phyloP scores from a whole-genome alignment of 2,329 filamentous ascomycete genomes.

The Beauveria varroae region DNA sequence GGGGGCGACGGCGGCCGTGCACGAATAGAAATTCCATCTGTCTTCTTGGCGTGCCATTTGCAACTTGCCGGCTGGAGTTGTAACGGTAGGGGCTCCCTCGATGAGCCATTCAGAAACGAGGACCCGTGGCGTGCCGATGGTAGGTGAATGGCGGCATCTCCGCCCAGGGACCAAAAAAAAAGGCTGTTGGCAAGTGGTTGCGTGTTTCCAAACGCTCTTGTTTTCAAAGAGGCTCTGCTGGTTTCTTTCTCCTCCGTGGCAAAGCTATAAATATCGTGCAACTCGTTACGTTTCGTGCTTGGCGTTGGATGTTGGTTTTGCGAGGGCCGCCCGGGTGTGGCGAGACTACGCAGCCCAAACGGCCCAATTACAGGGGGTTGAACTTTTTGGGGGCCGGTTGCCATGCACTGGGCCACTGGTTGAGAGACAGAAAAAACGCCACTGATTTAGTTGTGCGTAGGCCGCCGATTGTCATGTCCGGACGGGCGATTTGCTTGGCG shows the following conservation, averaged over 20 bases:
- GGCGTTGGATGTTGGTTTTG: conserved; percentile 7
- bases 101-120: background rate
- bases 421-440: no score
- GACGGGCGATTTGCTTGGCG: conserved; percentile 4
- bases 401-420: background rate
- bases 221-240: background rate
- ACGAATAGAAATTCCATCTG: background rate
- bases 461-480: conserved; percentile 7
- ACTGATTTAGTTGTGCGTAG: background rate
- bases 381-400: background rate
- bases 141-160: background rate
- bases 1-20: background rate
- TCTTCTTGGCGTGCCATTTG: background rate
- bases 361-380: background rate
- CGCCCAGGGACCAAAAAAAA: background rate
- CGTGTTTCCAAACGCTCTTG: background rate
- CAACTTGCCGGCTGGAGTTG: background rate
- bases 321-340: background rate
- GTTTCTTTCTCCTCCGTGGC: background rate
- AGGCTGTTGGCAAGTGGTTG: background rate
- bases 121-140: background rate
- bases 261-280: conserved; percentile 5
- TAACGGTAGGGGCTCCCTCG: background rate
- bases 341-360: background rate
- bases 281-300: conserved; percentile 8